These are phyloP conservation scores for Camellia japonica DNA, from an alignment of 148 eudicot species.

Conservation along the genomic window DNA sequence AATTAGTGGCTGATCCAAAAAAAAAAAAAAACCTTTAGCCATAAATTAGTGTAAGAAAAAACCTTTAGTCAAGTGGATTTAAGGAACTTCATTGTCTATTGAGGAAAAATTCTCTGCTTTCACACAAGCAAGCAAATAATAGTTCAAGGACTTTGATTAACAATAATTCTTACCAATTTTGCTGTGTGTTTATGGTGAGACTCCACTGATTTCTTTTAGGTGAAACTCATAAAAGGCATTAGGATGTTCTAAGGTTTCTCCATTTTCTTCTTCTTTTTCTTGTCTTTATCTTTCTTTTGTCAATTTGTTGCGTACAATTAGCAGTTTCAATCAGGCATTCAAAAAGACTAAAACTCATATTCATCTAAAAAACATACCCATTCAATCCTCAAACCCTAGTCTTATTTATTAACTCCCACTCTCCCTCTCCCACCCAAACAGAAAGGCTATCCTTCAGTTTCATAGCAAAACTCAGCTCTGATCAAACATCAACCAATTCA, in stretches of 20 bases:
- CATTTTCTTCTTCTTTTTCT: background rate
- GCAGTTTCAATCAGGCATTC: too few species aligned
- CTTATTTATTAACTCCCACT: too few species aligned
- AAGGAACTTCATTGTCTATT: background rate
- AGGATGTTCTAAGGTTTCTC: background rate
- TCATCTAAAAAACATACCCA: too few species aligned
- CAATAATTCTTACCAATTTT: background rate
- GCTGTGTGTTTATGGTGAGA: background rate
- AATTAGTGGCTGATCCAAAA: background rate
- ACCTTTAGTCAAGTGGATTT: background rate
- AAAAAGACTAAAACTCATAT: too few species aligned
- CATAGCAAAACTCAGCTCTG: background rate
- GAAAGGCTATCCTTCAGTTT: too few species aligned
- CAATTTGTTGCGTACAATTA: too few species aligned
- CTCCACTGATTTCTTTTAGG: background rate
- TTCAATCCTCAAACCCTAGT: background rate
- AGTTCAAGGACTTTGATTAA: background rate
- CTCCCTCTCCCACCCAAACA: too few species aligned
- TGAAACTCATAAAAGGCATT: background rate
- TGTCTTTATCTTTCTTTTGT: background rate
- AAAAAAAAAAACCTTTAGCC: background rate
- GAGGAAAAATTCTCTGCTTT: background rate
- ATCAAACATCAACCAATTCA: too few species aligned
- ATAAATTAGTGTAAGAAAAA: background rate
- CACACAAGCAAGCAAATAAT: background rate